Evolutionary conservation across 78 protist genomes (phyloP), one percentile per base, ranked within the genome.

Genomic region (Isochrysis galbana): DNA sequence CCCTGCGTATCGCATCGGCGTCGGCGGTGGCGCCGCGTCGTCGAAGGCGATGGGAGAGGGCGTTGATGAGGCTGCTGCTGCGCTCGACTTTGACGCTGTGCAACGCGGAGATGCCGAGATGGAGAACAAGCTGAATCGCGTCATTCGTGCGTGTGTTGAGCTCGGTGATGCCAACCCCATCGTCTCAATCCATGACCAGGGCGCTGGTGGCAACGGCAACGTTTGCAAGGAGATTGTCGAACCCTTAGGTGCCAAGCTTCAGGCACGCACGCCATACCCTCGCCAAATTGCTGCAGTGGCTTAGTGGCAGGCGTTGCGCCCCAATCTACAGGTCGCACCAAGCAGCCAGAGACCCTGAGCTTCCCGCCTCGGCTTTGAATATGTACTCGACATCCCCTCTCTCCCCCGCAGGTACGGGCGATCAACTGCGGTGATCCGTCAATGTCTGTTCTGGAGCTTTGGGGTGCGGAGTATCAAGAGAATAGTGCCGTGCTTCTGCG

Each of bases 11-110:
- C 97, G 97, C 44, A 97, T 96, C 89, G 94, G 94, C 48, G 88
- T 97, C 93, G 99, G 99, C 42, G 99, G 99, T 41, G 99, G 99
- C 32, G 97, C 98, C 5, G 99, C 99, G 0, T 93, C 96, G 4
- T 94, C 97, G 11, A 92, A n/a, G 93, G 26, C 42, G 36, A 4
- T 10, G 42, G 82, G 42, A 2, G 42, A 72, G 42, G 36, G 19
- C 67, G 19, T 54, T 10, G 32, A 54, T 54, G 67, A 10, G 19
- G 32, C n/a, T 34, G 42, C 36, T 38, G 87, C 69, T 5, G 97
- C 91, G 54, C 95, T 97, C 55, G 99, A 98, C 93, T 98, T 97
- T 93, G 93, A 96, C 39, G 97, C 98, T 0, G 99, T 98, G 36
- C 99, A 97, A 94, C 93, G 99, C 44, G 98, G 97, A 87, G 97